phyloP scores from a whole-genome alignment of 331 rosid genomes.

The Quercus lobata region DNA sequence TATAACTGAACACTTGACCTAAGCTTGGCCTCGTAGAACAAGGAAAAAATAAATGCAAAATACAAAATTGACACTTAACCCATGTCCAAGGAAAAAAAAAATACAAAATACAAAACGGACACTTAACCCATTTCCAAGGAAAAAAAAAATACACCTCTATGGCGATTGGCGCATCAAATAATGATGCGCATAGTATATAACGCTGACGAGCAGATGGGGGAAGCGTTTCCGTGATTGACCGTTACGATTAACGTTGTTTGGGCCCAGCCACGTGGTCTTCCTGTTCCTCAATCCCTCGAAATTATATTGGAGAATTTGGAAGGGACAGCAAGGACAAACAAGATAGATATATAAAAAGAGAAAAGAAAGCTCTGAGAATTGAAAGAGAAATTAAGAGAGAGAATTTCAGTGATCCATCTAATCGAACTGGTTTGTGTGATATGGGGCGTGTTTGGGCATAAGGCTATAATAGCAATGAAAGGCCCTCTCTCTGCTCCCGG shows the following conservation, averaged over 20 bases:
- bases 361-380: too few species aligned
- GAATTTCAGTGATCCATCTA: conserved; percentile 19
- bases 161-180: neutral
- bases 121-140: too few species aligned
- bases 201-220: conserved; percentile 27
- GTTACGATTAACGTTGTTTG: neutral
- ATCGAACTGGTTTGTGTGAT: conserved; percentile 26
- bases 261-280: conserved; percentile 46
- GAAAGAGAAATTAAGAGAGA: neutral
- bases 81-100: too few species aligned
- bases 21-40: accelerated
- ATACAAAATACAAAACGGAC: too few species aligned
- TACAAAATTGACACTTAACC: too few species aligned
- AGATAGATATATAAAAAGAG: neutral
- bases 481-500: conserved; percentile 99
- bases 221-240: conserved; percentile 10
- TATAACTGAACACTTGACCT: too few species aligned
- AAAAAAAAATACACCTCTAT: neutral
- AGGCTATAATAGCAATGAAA: conserved; percentile 58
- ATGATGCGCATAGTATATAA: neutral
- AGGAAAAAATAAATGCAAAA: too few species aligned
- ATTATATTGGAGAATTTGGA: neutral
- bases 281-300: conserved; percentile 15
- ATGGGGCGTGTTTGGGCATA: conserved; percentile 27
- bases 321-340: conserved; percentile 9